These are phyloP conservation scores for Prunus yedoensis DNA, from an alignment of 331 rosid species.

Conservation along the genomic window DNA sequence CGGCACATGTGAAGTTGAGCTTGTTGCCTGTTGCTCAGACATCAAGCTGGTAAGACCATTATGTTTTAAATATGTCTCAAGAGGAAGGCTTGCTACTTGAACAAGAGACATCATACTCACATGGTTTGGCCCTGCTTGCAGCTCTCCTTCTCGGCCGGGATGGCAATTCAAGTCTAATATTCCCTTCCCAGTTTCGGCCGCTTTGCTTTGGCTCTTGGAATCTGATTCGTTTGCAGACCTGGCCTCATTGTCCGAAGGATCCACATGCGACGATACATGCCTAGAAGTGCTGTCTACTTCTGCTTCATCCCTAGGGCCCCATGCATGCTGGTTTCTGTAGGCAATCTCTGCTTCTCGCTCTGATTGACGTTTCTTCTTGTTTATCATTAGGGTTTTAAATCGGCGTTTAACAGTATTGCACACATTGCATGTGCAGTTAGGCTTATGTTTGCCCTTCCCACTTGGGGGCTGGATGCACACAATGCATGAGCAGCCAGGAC, in stretches of 20 bases:
- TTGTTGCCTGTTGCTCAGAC: conserved; percentile 69
- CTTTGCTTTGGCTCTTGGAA: conserved; percentile 54
- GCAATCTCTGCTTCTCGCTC: conserved; percentile 98
- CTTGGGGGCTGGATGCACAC: conserved; percentile 99
- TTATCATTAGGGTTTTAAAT: conserved; percentile 92
- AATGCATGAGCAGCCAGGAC: conserved; percentile 99
- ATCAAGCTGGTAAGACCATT: conserved; percentile 85
- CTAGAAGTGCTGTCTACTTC: conserved; percentile 73
- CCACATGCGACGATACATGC: conserved; percentile 56
- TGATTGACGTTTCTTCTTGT: conserved; percentile 94
- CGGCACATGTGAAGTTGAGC: conserved; percentile 56
- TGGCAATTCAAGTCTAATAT: conserved; percentile 78
- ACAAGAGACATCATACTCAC: conserved; percentile 82
- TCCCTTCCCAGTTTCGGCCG: conserved; percentile 68
- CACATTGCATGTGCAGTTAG: conserved; percentile 89
- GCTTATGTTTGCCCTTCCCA: conserved; percentile 99
- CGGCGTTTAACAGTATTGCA: conserved; percentile 99
- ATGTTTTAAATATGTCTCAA: conserved; percentile 78
- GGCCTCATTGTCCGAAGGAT: conserved; percentile 62
- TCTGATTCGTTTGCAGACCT: conserved; percentile 59
- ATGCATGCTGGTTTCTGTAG: conserved; percentile 63
- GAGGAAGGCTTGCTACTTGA: conserved; percentile 80
- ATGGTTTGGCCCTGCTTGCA: conserved; percentile 43
- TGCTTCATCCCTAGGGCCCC: conserved; percentile 66
- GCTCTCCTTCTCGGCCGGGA: conserved; percentile 69